phyloP scores from a whole-genome alignment of 768 basidiomycete genomes.

The Agaricus sinodeliciosus region DNA sequence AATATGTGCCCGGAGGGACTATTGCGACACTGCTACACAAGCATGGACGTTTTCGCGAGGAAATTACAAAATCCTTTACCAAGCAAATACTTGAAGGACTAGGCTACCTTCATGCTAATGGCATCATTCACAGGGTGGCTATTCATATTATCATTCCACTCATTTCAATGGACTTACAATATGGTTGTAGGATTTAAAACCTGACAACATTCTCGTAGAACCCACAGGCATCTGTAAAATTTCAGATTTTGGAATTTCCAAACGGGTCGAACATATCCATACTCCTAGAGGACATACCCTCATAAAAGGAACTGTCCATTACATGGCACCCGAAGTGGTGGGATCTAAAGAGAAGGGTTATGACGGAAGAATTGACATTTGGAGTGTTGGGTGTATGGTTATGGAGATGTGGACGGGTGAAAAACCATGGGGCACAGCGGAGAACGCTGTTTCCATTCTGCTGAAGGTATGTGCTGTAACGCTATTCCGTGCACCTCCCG shows the following conservation, averaged over 20 bases:
- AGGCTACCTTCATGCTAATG: constrained; percentile 77
- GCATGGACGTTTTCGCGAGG: constrained; percentile 77
- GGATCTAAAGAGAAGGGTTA: constrained; percentile 70
- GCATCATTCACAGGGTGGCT: constrained; percentile 79
- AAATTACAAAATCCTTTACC: constrained; percentile 81
- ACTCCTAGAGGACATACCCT: constrained; percentile 57
- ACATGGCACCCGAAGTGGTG: constrained; percentile 93
- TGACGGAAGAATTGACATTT: constrained; percentile 92
- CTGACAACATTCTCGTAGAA: constrained; percentile 92
- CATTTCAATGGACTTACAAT: constrained; percentile 2
- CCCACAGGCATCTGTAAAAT: constrained; percentile 85
- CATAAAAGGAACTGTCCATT: constrained; percentile 89
- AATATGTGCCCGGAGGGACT: constrained; percentile 95
- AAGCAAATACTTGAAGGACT: constrained; percentile 82
- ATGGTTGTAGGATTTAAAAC: constrained; percentile 70
- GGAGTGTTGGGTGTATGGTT: constrained; percentile 90
- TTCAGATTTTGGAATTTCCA: constrained; percentile 96
- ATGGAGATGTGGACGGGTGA: constrained; percentile 96
- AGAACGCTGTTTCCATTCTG: constrained; percentile 64
- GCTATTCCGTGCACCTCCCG: neutral
- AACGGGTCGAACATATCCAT: constrained; percentile 67
- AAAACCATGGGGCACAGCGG: constrained; percentile 78
- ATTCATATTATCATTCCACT: neutral
- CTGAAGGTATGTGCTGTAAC: constrained; percentile 49
- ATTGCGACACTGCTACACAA: constrained; percentile 72